These are phyloP conservation scores for Candida montana DNA, from an alignment of 805 yeast species.

Conservation along the genomic window DNA sequence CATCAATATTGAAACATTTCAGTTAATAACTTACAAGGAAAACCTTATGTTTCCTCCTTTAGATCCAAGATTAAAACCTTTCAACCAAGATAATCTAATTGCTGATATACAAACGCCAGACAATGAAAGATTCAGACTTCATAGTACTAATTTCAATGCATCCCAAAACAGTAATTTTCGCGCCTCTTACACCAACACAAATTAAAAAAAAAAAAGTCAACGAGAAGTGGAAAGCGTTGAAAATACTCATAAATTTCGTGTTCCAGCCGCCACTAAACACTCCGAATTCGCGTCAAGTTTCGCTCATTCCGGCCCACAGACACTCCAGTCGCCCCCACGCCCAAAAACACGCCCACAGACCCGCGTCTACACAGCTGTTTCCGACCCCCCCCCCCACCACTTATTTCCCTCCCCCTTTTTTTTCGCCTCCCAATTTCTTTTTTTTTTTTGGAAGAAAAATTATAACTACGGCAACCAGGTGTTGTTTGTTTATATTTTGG, in stretches of 20 bases:
- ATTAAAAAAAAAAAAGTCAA: background rate
- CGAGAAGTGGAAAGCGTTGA: background rate
- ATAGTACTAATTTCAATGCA: too few relatives aligned
- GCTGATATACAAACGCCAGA: too few relatives aligned
- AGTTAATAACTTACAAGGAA: too few relatives aligned
- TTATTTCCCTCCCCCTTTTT: background rate
- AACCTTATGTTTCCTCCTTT: too few relatives aligned
- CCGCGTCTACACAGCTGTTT: background rate
- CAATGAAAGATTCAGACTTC: too few relatives aligned
- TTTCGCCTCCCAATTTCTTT: conserved; percentile 3
- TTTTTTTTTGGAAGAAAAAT: background rate
- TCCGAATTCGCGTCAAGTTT: background rate
- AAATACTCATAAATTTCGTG: too few relatives aligned
- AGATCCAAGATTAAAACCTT: too few relatives aligned
- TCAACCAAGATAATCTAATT: background rate
- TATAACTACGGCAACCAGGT: conserved; percentile 1
- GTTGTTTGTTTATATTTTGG: background rate
- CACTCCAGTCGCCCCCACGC: background rate
- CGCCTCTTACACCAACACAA: background rate
- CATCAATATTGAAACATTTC: too few relatives aligned
- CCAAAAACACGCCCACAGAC: background rate
- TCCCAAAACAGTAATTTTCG: background rate
- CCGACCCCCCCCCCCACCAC: too few relatives aligned
- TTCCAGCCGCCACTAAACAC: background rate
- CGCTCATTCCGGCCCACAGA: background rate